Evolutionary conservation across 2,329 filamentous ascomycete species (phyloP).

Genomic region (Nemania abortiva): DNA sequence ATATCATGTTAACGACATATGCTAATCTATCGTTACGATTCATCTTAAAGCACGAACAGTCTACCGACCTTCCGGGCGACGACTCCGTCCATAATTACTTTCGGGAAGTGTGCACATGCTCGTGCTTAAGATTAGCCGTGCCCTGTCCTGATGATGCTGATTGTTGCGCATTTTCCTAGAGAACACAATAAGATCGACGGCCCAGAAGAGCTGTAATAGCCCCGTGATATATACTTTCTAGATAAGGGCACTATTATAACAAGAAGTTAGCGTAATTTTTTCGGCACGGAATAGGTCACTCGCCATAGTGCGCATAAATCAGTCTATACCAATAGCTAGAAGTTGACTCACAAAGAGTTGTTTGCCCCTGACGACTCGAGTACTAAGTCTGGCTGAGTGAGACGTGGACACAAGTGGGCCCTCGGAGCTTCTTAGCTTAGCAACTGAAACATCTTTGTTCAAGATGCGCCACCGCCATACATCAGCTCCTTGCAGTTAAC

Average conservation of each 20-base stretch:
- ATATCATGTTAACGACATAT: neutral
- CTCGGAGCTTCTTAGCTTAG: neutral
- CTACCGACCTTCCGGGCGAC: neutral
- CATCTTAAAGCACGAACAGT: neutral
- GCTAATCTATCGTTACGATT: neutral
- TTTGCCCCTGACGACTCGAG: neutral
- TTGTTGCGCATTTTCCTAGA: neutral
- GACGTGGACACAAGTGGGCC: neutral
- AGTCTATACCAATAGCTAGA: neutral
- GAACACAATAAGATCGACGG: neutral
- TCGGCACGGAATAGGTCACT: neutral
- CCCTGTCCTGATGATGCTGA: no score
- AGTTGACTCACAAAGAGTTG: neutral
- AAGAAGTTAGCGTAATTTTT: neutral
- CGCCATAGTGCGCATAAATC: neutral
- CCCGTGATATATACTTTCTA: neutral
- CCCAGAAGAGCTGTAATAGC: neutral
- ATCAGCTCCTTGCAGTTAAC: slow-evolving; percentile 73
- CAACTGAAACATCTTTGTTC: slow-evolving; percentile 28
- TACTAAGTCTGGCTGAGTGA: slow-evolving; percentile 9
- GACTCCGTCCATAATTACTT: neutral
- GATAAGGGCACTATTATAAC: neutral
- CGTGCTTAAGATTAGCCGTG: no score
- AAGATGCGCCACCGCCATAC: slow-evolving; percentile 40
- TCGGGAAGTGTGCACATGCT: neutral